Evolutionary conservation across 768 basidiomycete species (phyloP), one percentile per base, ranked within the genome.

Genomic region (Serendipita sp.): DNA sequence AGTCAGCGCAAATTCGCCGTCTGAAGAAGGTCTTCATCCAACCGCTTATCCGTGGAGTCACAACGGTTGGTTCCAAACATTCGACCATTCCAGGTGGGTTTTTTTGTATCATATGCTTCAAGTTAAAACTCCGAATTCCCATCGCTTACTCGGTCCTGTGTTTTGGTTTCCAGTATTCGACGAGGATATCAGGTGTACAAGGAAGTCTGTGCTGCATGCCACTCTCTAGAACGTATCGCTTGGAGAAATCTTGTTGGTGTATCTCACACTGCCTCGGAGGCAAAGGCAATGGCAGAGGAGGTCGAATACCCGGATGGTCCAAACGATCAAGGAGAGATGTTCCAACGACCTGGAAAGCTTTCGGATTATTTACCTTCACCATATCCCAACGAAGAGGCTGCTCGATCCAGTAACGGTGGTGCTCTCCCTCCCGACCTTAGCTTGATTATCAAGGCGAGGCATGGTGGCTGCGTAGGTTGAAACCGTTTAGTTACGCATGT

Each of bases 241-340:
- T 99, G 96, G 96, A 91, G 96, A 74, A 99, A 98, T 79, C 80
- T 99, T 66, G 96, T 99, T 69, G 96, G 93, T 72, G 92, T 97
- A 64, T 96, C 93, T 34, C 96, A 99, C 78, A 91, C 88, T 70
- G 95, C 80, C 47, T 89, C 92, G 68, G 94, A 99, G 77, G 80
- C 80, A 64, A 88, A 89, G 75, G 78, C 80, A 1, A 83, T 98
- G 87, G 96, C 96, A 8, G 96, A 96, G 77, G 95, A 97, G 72
- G 79, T 93, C 65, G 96, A 99, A 76, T 99, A 98, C 76, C 81
- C 84, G 71, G 96, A 99, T 72, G 96, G 96, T 41, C 96, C 96
- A 58, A 84, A 97, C 74, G 86, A 86, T 68, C 78, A 88, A 69
- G 96, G 96, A 69, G 92, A 97, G 77, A 98, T 96, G 94, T 99